Percentiles rank a stretch among this genome's conserved stretches.
phyloP scores from a whole-genome alignment of 208 protist genomes.

The Acanthamoeba castellanii region DNA sequence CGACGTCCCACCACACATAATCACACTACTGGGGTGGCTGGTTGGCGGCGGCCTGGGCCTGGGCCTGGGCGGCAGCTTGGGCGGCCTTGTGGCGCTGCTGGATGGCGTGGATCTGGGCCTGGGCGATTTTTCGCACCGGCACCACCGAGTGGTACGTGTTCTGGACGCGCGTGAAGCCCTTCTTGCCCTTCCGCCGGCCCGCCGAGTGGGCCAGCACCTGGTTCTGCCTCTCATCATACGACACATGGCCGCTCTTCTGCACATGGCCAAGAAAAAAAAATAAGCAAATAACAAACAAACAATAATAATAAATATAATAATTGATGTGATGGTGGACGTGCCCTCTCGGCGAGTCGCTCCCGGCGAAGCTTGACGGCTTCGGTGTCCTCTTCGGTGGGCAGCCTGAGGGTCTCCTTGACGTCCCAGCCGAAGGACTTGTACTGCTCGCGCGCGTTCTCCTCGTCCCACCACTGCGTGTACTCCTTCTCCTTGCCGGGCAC shows the following conservation, averaged over 20 bases:
- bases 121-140: constrained; percentile 34
- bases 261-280: no score
- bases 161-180: constrained; percentile 37
- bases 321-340: not conserved
- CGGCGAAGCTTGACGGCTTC: not conserved
- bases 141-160: constrained; percentile 13
- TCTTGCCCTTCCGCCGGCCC: constrained; percentile 12
- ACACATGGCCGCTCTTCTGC: not conserved
- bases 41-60: not conserved
- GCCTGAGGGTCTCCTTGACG: constrained; percentile 5
- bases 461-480: constrained; percentile 46
- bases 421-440: constrained; percentile 28
- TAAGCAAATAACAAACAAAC: no score
- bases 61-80: not conserved
- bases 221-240: not conserved
- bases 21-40: not conserved
- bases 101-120: not conserved
- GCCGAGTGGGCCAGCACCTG: constrained; percentile 7
- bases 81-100: constrained; percentile 15
- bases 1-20: not conserved
- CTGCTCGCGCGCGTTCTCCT: constrained; percentile 49
- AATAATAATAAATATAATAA: not conserved
- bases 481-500: not conserved
- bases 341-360: not conserved
- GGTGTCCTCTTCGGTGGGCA: constrained; percentile 7